Conservation (phyloP, 2,329 filamentous ascomycete genomes). For the Cercospora canescens region DNA sequence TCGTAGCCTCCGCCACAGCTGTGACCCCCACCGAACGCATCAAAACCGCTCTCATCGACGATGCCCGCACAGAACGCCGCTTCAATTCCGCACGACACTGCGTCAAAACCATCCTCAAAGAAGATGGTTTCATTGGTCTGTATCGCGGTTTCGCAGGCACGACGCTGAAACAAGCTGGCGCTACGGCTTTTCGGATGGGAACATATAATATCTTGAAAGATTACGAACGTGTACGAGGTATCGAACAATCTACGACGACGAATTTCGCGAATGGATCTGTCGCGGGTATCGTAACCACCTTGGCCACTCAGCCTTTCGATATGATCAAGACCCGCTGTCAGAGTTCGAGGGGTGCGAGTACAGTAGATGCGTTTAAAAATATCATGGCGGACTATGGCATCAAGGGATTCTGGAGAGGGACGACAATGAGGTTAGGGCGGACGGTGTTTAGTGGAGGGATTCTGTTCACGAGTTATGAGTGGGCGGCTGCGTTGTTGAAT, state of each 20-base stretch:
- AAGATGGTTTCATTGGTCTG: slow-evolving; percentile 56
- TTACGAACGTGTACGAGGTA: slow-evolving; percentile 50
- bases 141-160: slow-evolving; percentile 62
- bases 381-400: slow-evolving; percentile 60
- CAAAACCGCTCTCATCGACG: slow-evolving; percentile 68
- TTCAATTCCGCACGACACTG: slow-evolving; percentile 56
- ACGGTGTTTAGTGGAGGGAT: slow-evolving; percentile 68
- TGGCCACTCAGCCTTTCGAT: slow-evolving; percentile 63
- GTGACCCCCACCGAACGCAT: slow-evolving; percentile 69
- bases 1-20: slow-evolving; percentile 62
- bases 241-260: slow-evolving; percentile 51
- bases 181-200: slow-evolving; percentile 63
- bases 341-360: slow-evolving; percentile 58
- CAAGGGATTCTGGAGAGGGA: slow-evolving; percentile 66
- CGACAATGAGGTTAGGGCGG: slow-evolving; percentile 65
- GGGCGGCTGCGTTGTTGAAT: slow-evolving; percentile 52
- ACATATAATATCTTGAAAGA: slow-evolving; percentile 65
- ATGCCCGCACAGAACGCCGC: slow-evolving; percentile 51
- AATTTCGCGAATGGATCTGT: slow-evolving; percentile 64
- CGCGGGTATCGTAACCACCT: slow-evolving; percentile 61
- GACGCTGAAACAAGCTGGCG: slow-evolving; percentile 62
- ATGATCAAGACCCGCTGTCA: slow-evolving; percentile 65
- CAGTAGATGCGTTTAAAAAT: slow-evolving; percentile 56
- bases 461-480: slow-evolving; percentile 64
- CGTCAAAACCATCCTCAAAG: slow-evolving; percentile 48